phyloP scores from a whole-genome alignment of 257 asterid species.

The Coffea eugenioides region DNA sequence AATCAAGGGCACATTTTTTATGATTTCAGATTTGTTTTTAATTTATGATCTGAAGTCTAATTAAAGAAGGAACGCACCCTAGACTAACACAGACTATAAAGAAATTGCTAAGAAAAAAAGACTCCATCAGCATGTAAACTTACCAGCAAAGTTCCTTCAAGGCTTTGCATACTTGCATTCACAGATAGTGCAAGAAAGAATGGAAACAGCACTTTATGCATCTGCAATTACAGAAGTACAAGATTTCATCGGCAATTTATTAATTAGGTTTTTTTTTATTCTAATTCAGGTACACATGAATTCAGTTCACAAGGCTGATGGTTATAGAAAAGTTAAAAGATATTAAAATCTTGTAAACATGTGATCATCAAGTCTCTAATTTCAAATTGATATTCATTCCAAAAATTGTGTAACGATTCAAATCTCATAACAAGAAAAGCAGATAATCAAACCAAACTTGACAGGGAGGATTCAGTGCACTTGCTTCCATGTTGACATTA shows the following conservation, averaged over 20 bases:
- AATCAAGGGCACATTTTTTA: neutral
- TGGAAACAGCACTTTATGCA: slow-evolving; percentile 90
- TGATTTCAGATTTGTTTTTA: too few species aligned
- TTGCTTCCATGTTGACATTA: neutral
- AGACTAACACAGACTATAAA: neutral
- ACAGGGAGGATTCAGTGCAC: too few species aligned
- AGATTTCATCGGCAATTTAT: neutral
- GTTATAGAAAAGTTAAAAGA: too few species aligned
- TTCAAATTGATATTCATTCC: neutral
- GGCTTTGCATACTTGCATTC: slow-evolving; percentile 88
- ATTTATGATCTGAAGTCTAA: neutral
- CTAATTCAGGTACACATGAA: neutral
- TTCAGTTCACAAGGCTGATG: neutral
- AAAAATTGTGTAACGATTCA: neutral
- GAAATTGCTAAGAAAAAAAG: neutral
- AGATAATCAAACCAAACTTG: neutral
- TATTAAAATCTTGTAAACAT: neutral
- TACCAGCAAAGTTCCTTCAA: slow-evolving; percentile 93
- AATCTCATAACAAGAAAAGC: neutral
- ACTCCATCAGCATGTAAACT: neutral
- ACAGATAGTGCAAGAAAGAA: slow-evolving; percentile 73
- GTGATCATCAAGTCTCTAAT: neutral
- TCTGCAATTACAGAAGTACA: slow-evolving; percentile 44
- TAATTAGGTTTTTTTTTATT: neutral
- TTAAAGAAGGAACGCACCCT: too few species aligned